A percentile compares a stretch with the other conserved stretches of the same genome.
These are phyloP conservation scores for Sphaerosporella brunnea DNA, from an alignment of 495 filamentous ascomycete species.

Conservation along the genomic window DNA sequence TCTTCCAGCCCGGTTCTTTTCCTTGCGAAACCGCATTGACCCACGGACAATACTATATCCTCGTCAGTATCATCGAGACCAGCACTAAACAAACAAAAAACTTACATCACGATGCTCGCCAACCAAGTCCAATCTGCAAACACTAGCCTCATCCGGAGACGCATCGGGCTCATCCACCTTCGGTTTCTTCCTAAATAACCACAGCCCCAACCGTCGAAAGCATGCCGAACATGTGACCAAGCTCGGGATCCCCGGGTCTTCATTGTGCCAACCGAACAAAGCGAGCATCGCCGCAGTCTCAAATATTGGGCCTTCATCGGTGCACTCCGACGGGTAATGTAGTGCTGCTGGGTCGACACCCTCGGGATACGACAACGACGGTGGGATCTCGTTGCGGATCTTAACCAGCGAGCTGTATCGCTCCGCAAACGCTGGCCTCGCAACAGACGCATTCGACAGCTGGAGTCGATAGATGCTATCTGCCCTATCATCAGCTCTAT, in stretches of 20 bases:
- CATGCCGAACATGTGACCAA: constrained; percentile 67
- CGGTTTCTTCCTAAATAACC: constrained; percentile 63
- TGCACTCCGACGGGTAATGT: constrained; percentile 12
- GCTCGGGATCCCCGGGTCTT: constrained; percentile 47
- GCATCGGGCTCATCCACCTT: constrained; percentile 4
- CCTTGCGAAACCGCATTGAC: constrained; percentile 21
- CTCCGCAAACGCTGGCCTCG: constrained; percentile 30
- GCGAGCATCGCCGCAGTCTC: constrained; percentile 55
- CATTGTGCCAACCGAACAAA: constrained; percentile 70
- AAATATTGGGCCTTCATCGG: constrained; percentile 32
- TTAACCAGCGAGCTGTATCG: constrained; percentile 29
- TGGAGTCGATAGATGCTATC: constrained; percentile 38
- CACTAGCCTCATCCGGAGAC: constrained; percentile 19
- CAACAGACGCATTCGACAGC: constrained; percentile 31
- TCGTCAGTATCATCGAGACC: constrained; percentile 4
- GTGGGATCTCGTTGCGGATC: constrained; percentile 35
- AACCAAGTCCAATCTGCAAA: constrained; percentile 21
- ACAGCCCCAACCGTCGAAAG: constrained; percentile 75
- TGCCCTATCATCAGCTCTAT: constrained; percentile 14
- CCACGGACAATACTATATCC: constrained; percentile 23
- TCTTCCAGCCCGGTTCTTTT: constrained; percentile 23
- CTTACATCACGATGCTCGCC: constrained; percentile 25
- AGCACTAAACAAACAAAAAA: background rate
- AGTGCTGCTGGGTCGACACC: constrained; percentile 28
- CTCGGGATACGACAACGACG: constrained; percentile 32